Conservation (phyloP, 768 basidiomycete species). For the Auricularia cornea region DNA sequence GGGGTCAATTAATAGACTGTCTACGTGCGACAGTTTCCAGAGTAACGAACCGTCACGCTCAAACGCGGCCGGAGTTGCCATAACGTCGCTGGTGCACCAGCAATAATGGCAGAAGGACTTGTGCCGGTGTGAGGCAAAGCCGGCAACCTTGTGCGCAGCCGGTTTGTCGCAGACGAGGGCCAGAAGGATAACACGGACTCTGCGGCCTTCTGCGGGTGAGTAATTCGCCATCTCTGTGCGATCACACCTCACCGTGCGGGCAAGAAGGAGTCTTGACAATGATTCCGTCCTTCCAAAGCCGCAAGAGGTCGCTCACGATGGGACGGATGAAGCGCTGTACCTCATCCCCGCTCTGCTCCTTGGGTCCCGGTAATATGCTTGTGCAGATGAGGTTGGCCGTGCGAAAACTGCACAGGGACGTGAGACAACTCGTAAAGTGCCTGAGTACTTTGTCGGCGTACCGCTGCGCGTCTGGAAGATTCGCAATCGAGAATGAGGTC, state of each 20-base stretch:
- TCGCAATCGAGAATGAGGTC: conserved; percentile 25
- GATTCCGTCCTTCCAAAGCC: conserved; percentile 18
- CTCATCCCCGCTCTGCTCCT: conserved; percentile 20
- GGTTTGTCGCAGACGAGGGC: conserved; percentile 34
- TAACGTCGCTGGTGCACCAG: conserved; percentile 22
- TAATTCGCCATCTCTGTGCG: not conserved
- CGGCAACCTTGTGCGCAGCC: conserved; percentile 27
- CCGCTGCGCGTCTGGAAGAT: conserved; percentile 14
- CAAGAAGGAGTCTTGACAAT: conserved; percentile 13
- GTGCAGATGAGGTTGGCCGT: conserved; percentile 18
- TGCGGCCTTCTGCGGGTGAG: conserved; percentile 13
- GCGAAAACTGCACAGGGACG: conserved; percentile 12
- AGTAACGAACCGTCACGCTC: conserved; percentile 10
- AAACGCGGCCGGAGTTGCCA: conserved; percentile 17
- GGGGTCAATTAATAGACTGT: too few relatives aligned
- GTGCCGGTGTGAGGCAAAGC: conserved; percentile 24
- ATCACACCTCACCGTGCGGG: conserved; percentile 13
- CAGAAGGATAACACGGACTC: conserved; percentile 25
- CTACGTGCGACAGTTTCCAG: too few relatives aligned
- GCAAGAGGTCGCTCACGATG: conserved; percentile 22
- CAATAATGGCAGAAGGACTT: conserved; percentile 28
- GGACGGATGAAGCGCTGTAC: conserved; percentile 19
- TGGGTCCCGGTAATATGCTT: conserved; percentile 22
- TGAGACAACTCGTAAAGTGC: too few relatives aligned
- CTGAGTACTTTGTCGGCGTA: too few relatives aligned